Base-by-base conservation (phyloP, 768 basidiomycete species). In the Tulasnella sp. region DNA sequence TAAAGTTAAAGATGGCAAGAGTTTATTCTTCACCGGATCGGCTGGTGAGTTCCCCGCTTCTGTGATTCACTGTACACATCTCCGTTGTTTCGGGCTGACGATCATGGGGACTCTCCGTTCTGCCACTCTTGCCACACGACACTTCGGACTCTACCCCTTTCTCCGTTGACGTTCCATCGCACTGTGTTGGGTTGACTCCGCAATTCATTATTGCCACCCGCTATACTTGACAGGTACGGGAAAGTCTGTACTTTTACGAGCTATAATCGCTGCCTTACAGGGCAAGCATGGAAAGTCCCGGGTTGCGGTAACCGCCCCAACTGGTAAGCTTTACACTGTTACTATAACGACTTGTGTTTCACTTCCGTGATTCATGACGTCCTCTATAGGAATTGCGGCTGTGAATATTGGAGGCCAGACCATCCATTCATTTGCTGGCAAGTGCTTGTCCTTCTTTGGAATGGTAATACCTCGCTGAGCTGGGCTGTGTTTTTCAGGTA, bases 401-500 rank as follows among this genome's bases (percentile, higher is more conserved):
- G 77, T 79, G 13, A 78, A 79, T 44, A 70, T 79, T 32, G 78
- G 78, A 18, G 78, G 78, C 23, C 32, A 29, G n/a, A 79, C 78
- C 13, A 15, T 79, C 48, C 78, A 79, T 79, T 79, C 78, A 55
- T 51, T 67, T 29, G 40, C 69, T n/a, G 77, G 80, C 70, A 39
- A 46, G 79, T 37, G 10, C 55, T 67, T 72, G 74, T 77, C 78
- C 26, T 18, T 23, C 44, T 74, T 15, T 9, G 39, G 18, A 35
- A 44, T 29, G 4, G 29, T 51, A 32, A 20, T 6, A 42, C 7
- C 51, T 51, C 20, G 23, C 20, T 51, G 2, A 44, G 35, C 39
- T 42, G 35, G 15, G 44, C 11, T 48, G 16, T 20, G 10, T 26
- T 40, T 35, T 78, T 84, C 91, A 0, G 94, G 94, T 0, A 90